Conservation (phyloP, 768 basidiomycete species). For the Filobasidium floriforme region DNA sequence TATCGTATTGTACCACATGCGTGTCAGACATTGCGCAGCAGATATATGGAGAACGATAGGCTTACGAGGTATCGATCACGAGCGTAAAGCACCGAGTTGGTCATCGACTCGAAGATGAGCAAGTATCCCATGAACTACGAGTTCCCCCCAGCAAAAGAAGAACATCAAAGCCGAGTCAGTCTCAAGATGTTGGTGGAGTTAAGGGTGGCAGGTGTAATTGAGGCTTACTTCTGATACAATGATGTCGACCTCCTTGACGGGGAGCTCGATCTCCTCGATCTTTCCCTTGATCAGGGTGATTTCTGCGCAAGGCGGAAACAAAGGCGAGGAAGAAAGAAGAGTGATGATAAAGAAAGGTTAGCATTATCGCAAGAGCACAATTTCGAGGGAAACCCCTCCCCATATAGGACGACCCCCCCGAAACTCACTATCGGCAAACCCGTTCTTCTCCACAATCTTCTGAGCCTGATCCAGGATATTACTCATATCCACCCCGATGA, state of each 20-base stretch:
- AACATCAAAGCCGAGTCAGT: no score
- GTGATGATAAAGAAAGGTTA: no score
- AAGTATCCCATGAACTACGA: constrained; percentile 97
- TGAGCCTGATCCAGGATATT: constrained; percentile 99
- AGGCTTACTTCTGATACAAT: constrained; percentile 74
- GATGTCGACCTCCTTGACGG: constrained; percentile 88
- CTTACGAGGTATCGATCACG: constrained; percentile 86
- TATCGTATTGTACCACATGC: neutral
- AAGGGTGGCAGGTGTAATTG: neutral
- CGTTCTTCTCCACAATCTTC: constrained; percentile 93
- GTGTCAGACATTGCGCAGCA: no score
- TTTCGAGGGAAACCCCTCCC: no score
- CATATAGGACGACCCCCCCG: neutral
- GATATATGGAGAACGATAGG: constrained; percentile 4
- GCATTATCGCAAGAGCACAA: no score
- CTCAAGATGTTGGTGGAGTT: no score
- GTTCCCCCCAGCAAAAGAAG: no score
- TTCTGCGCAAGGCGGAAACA: constrained; percentile 49
- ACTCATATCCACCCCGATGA: constrained; percentile 99
- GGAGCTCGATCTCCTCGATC: constrained; percentile 83
- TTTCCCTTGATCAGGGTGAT: constrained; percentile 97
- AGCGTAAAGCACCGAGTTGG: constrained; percentile 93
- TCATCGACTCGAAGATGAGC: constrained; percentile 97
- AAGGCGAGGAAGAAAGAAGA: no score
- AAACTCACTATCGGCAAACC: constrained; percentile 81